Conservation (phyloP, 176 grass and related monocot genomes). For the Elymus sibiricus region DNA sequence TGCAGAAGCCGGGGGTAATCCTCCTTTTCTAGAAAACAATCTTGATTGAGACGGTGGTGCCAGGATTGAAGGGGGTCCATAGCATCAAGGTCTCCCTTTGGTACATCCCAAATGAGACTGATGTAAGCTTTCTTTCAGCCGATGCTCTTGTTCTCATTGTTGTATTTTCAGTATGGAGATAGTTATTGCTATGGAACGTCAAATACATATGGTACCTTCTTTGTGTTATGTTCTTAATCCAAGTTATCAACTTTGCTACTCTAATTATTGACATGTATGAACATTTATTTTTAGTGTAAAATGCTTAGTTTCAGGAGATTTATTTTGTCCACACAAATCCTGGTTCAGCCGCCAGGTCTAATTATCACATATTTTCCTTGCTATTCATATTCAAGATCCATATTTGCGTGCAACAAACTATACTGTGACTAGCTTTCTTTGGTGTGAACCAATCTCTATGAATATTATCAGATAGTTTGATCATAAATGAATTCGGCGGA, state of each 20-base stretch:
- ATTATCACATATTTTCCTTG: background rate
- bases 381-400: background rate
- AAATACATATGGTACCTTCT: background rate
- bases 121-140: constrained; percentile 48
- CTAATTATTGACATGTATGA: background rate
- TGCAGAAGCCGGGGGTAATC: no score
- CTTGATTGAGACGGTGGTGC: constrained; percentile 70
- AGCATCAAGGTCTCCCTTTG: constrained; percentile 74
- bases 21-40: no score
- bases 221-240: background rate
- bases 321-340: background rate
- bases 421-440: no score
- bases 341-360: background rate
- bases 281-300: background rate
- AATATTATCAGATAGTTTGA: no score
- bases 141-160: background rate
- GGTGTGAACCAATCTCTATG: no score
- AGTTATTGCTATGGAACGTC: background rate
- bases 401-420: background rate
- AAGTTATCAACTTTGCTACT: background rate
- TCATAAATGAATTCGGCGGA: no score
- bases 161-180: background rate
- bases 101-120: constrained; percentile 44
- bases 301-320: background rate
- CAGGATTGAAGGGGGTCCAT: constrained; percentile 65